A percentile compares a stretch with the other conserved stretches of the same genome.
phyloP scores from a whole-genome alignment of 495 filamentous ascomycete species.

The Tuber indicum region DNA sequence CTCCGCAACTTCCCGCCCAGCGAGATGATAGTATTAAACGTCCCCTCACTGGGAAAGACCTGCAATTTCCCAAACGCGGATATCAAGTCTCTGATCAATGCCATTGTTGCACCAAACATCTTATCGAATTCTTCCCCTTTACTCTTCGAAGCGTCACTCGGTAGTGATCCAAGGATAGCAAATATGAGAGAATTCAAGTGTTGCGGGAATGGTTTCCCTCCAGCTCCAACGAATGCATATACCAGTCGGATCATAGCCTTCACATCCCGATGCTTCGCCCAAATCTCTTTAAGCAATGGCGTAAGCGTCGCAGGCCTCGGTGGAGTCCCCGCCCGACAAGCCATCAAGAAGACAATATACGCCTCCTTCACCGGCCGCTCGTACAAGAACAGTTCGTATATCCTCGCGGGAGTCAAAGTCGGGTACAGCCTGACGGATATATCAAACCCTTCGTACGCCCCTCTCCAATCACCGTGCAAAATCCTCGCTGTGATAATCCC shows the following conservation, averaged over 20 bases:
- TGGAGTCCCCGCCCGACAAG: constrained; percentile 46
- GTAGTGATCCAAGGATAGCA: constrained; percentile 30
- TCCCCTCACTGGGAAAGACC: constrained; percentile 27
- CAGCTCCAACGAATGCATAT: constrained; percentile 43
- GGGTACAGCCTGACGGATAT: constrained; percentile 48
- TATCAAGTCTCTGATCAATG: constrained; percentile 32
- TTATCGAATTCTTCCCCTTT: constrained; percentile 14
- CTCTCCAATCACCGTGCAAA: constrained; percentile 45
- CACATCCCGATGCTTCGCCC: constrained; percentile 24
- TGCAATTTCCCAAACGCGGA: constrained; percentile 31
- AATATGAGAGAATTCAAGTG: constrained; percentile 41
- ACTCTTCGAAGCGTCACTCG: constrained; percentile 9
- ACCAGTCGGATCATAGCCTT: constrained; percentile 42
- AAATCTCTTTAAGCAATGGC: constrained; percentile 35
- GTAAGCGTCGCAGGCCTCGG: constrained; percentile 38
- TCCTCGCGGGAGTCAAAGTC: constrained; percentile 40
- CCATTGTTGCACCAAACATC: constrained; percentile 16
- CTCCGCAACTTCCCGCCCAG: constrained; percentile 40
- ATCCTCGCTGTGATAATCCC: constrained; percentile 49
- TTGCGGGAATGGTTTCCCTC: constrained; percentile 38
- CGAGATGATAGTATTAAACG: constrained; percentile 45
- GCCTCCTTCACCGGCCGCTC: constrained; percentile 47
- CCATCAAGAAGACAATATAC: constrained; percentile 47
- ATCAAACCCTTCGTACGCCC: constrained; percentile 49
- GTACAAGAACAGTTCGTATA: constrained; percentile 48